Base-by-base conservation (phyloP, 495 filamentous ascomycete genomes). In the Cercophora sp. region DNA sequence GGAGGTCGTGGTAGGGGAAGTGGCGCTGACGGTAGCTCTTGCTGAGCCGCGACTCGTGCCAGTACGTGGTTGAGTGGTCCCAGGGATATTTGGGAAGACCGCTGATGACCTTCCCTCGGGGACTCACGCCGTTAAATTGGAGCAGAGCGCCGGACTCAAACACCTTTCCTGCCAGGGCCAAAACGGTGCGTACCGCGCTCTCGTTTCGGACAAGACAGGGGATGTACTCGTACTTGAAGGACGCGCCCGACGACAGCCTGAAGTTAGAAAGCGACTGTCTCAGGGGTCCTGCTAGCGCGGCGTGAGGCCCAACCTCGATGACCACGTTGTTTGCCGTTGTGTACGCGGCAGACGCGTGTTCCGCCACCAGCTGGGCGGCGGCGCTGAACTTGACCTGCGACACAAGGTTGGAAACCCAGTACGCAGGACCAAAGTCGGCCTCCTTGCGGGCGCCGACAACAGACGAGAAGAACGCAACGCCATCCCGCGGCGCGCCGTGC, bases 301-400 rank as follows among this genome's bases (percentile, higher is more conserved):
- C 20, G 36, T 68, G 65, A 2, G 67, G 67, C 2, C 67, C 67
- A 40, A 70, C 26, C 43, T 72, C 70, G n/a, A 69, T 29, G 1
- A 66, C 20, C 39, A 42, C 24, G 39, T 42, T 20, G 15, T 50
- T 27, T 39, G 20, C 31, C 42, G 48, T 47, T 20, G 8, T 22
- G n/a, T n/a, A n/a, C n/a, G n/a, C n/a, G n/a, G 18, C 16, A 27
- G 45, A 48, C 36, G 45, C 27, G n/a, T 27, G 29, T 13, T n/a
- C 27, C 22, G 36, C 29, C n/a, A 48, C 20, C 10, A 19, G 10
- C 3, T 18, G 26, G 13, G 36, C 45, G 19, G n/a, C 45, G 26
- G 18, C 36, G 29, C 36, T 31, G 18, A 83, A 83, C 2, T 75
- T 52, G 25, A 78, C 76, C 20, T 61, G 67, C 15, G 57, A 67